These are phyloP conservation scores for Verticillium nonalfalfae DNA, from an alignment of 2,329 filamentous ascomycete species.

Conservation along the genomic window DNA sequence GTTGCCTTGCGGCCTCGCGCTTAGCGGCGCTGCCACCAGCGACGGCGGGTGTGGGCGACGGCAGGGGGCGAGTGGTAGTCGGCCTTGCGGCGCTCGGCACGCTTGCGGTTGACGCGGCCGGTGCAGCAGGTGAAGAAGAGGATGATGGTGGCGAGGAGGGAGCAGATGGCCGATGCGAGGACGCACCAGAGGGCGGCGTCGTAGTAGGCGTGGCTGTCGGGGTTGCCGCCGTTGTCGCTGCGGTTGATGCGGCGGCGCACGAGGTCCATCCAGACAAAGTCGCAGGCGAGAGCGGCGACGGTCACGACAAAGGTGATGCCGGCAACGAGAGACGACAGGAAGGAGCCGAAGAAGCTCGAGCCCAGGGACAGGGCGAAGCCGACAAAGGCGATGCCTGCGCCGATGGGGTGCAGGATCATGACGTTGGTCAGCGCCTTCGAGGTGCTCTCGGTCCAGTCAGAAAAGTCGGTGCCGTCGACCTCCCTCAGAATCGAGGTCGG, in stretches of 20 bases:
- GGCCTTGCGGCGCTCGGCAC: constrained; percentile 16
- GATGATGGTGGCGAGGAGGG: constrained; percentile 48
- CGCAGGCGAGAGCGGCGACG: constrained; percentile 41
- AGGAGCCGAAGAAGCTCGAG: constrained; percentile 43
- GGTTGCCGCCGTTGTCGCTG: constrained; percentile 22
- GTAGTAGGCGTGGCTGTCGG: constrained; percentile 38
- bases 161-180: constrained; percentile 47
- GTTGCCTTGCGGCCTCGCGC: neutral
- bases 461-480: constrained; percentile 31
- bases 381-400: constrained; percentile 49
- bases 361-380: constrained; percentile 50
- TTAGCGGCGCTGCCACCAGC: constrained; percentile 10
- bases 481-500: constrained; percentile 36
- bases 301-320: constrained; percentile 42
- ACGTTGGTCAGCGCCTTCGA: constrained; percentile 46
- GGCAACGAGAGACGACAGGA: constrained; percentile 43
- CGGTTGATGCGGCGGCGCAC: constrained; percentile 47
- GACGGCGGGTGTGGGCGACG: constrained; percentile 7
- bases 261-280: constrained; percentile 52
- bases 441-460: constrained; percentile 33
- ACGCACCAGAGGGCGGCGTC: constrained; percentile 57
- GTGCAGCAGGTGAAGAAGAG: constrained; percentile 58
- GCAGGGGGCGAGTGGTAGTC: constrained; percentile 17
- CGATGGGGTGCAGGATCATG: constrained; percentile 58
- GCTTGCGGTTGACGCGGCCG: constrained; percentile 33